These are phyloP conservation scores for Elaeis oleifera DNA, from an alignment of 202 grass and related monocot genomes.

Conservation along the genomic window DNA sequence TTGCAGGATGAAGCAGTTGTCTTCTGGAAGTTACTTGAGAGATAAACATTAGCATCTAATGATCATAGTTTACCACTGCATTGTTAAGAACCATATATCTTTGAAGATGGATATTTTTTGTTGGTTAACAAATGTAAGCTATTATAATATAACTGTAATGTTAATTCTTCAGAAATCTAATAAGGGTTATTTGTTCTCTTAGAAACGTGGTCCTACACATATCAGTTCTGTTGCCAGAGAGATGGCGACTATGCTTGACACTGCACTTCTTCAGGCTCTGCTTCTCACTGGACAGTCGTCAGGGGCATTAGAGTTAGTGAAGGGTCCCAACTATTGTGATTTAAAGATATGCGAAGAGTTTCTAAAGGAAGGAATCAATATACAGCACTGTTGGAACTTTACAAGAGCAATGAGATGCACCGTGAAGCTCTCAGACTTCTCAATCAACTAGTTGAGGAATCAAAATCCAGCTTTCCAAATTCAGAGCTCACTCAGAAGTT, in stretches of 20 bases:
- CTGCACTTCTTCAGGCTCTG: constrained; percentile 89
- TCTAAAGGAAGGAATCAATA: constrained; percentile 71
- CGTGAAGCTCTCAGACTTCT: constrained; percentile 83
- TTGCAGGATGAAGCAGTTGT: too few species aligned
- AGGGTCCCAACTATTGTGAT: constrained; percentile 86
- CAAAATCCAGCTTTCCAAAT: constrained; percentile 42
- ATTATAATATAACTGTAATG: too few species aligned
- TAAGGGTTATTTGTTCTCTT: constrained; percentile 23
- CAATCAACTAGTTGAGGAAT: constrained; percentile 87
- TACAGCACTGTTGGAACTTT: constrained; percentile 81
- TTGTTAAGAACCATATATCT: too few species aligned
- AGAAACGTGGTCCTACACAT: constrained; percentile 64
- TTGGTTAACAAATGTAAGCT: too few species aligned
- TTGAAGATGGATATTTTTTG: too few species aligned
- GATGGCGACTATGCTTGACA: constrained; percentile 85
- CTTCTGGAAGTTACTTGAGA: too few species aligned
- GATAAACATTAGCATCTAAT: too few species aligned
- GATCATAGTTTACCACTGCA: too few species aligned
- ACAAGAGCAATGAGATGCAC: constrained; percentile 86
- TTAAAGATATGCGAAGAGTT: constrained; percentile 85
- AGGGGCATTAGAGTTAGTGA: constrained; percentile 51
- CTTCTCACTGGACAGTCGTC: constrained; percentile 73
- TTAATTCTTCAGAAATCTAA: constrained; percentile 13
- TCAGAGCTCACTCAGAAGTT: constrained; percentile 56
- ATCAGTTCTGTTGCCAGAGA: constrained; percentile 90